Conservation (phyloP, 495 filamentous ascomycete genomes). For the Sabuloglossum arenarium region DNA sequence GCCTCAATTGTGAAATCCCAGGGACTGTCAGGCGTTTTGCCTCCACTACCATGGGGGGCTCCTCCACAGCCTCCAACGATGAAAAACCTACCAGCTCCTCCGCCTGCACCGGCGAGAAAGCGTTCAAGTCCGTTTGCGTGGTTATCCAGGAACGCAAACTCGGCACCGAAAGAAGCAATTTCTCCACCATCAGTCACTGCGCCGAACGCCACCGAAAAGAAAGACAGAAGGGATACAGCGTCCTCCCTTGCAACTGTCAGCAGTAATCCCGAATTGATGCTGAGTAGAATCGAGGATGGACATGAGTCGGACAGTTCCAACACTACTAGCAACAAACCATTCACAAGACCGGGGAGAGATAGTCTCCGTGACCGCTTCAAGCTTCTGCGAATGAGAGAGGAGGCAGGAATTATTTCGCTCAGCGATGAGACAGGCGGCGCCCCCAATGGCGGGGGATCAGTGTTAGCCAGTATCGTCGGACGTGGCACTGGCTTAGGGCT, state of each 20-base stretch:
- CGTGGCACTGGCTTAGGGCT: slow-evolving; percentile 27
- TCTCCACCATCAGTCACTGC: slow-evolving; percentile 22
- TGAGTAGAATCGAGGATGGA: slow-evolving; percentile 48
- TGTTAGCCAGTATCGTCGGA: slow-evolving; percentile 22
- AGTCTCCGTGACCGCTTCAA: slow-evolving; percentile 78
- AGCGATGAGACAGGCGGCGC: slow-evolving; percentile 27
- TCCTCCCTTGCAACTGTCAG: slow-evolving; percentile 52
- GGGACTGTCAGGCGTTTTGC: slow-evolving; percentile 28
- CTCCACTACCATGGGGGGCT: slow-evolving; percentile 30
- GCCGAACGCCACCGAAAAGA: slow-evolving; percentile 18
- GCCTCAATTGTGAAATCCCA: slow-evolving; percentile 12
- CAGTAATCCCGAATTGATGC: slow-evolving; percentile 53
- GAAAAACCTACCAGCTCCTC: slow-evolving; percentile 20
- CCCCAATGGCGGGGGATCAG: slow-evolving; percentile 14
- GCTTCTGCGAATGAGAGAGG: slow-evolving; percentile 57
- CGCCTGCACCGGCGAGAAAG: slow-evolving; percentile 32
- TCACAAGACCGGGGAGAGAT: slow-evolving; percentile 19
- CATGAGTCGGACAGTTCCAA: slow-evolving; percentile 30
- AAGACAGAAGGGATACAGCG: slow-evolving; percentile 38
- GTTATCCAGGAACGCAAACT: slow-evolving; percentile 51
- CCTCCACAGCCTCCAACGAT: slow-evolving; percentile 22
- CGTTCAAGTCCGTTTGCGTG: slow-evolving; percentile 65
- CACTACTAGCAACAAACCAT: slow-evolving; percentile 9
- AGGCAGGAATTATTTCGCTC: slow-evolving; percentile 34
- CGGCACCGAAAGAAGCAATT: slow-evolving; percentile 34